Evolutionary conservation across 2,329 filamentous ascomycete genomes (phyloP).

Genomic region (Pseudogymnoascus sp.): DNA sequence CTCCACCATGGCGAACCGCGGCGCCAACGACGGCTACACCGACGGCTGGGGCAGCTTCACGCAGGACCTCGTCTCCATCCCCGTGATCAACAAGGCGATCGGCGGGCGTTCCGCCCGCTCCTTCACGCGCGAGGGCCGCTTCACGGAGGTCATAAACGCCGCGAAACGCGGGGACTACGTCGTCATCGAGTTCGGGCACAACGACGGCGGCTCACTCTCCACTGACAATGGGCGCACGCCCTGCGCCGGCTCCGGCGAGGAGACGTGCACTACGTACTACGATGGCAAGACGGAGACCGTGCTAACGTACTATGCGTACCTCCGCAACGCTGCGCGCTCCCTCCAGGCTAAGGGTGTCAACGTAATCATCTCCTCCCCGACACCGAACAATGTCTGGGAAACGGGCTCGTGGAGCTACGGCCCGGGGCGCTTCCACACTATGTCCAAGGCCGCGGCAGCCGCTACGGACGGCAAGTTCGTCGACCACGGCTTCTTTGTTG

Average conservation of each 20-base stretch:
- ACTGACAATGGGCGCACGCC: conserved; percentile 21
- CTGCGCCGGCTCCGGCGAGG: too few species aligned
- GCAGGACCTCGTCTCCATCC: too few species aligned
- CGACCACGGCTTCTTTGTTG: conserved; percentile 16
- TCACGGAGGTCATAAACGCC: too few species aligned
- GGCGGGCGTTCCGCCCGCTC: too few species aligned
- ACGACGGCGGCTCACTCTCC: conserved; percentile 50
- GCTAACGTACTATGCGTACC: too few species aligned
- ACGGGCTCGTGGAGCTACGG: conserved; percentile 34
- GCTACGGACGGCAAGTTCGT: conserved; percentile 17
- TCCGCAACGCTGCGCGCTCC: conserved; percentile 15
- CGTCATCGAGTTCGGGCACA: conserved; percentile 65
- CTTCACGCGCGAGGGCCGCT: too few species aligned
- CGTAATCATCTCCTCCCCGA: conserved; percentile 51
- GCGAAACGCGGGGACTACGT: conserved; percentile 51
- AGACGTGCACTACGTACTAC: too few species aligned
- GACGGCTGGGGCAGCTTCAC: too few species aligned
- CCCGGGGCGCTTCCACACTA: conserved; percentile 22
- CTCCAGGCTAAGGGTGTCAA: conserved; percentile 46
- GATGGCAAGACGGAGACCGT: too few species aligned
- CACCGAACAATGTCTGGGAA: conserved; percentile 57
- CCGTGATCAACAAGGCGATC: too few species aligned
- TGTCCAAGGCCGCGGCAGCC: background rate
- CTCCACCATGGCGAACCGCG: too few species aligned
- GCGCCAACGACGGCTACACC: too few species aligned